Evolutionary conservation across 2,329 filamentous ascomycete species (phyloP).

Genomic region (Phaeomoniella chlamydospora): DNA sequence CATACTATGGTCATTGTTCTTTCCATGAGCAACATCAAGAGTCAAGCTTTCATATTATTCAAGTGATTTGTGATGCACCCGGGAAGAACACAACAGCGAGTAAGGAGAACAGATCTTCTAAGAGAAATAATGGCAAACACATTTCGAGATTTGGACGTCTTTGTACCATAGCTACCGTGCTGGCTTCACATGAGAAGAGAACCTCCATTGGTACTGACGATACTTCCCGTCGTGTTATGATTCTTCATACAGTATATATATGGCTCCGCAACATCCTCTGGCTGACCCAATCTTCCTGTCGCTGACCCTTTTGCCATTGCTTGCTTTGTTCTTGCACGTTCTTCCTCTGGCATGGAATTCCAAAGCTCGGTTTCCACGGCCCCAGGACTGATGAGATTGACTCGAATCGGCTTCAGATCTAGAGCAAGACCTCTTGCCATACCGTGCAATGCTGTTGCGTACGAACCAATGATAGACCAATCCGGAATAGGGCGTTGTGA

Average conservation of each 20-base stretch:
- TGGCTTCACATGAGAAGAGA: conserved; percentile 11
- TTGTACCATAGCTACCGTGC: no score
- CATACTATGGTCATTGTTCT: no score
- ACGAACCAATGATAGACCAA: conserved; percentile 35
- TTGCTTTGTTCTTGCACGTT: conserved; percentile 11
- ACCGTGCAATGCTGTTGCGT: conserved; percentile 36
- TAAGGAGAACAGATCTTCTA: no score
- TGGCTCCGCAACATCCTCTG: conserved; percentile 30
- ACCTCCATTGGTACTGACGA: conserved; percentile 29
- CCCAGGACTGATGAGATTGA: conserved; percentile 48
- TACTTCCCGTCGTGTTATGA: conserved; percentile 27
- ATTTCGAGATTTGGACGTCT: no score
- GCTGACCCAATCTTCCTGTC: conserved; percentile 19
- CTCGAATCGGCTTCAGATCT: conserved; percentile 48
- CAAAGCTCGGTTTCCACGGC: conserved; percentile 33
- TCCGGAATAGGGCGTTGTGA: conserved; percentile 35
- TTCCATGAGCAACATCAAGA: no score
- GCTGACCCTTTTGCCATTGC: conserved; percentile 7
- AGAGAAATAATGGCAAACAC: no score
- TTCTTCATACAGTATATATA: conserved; percentile 35
- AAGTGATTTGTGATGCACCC: no score
- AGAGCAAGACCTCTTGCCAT: conserved; percentile 43
- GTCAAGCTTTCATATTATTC: no score
- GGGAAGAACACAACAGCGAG: no score
- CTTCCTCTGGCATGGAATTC: conserved; percentile 13